Evolutionary conservation across 768 basidiomycete species (phyloP).

Genomic region (Auriscalpium orientale): DNA sequence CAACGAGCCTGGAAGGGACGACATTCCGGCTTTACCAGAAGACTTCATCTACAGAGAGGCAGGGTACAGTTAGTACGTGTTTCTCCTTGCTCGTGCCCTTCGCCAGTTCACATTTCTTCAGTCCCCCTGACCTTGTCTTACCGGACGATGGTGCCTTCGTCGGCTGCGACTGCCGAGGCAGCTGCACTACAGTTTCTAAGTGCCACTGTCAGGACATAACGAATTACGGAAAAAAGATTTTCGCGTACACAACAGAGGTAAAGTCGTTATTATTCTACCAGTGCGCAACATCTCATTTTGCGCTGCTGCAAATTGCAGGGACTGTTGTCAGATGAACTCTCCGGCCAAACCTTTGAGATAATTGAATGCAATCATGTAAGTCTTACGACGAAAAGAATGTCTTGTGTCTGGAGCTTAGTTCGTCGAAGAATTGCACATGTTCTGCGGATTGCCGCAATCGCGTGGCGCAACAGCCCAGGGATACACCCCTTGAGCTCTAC

Average conservation of each 20-base stretch:
- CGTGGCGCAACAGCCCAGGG: slow-evolving; percentile 51
- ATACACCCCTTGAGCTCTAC: slow-evolving; percentile 57
- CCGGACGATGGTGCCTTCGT: slow-evolving; percentile 29
- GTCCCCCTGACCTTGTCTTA: not conserved
- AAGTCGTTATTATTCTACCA: not conserved
- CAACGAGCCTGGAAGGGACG: not conserved
- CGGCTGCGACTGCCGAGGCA: slow-evolving; percentile 34
- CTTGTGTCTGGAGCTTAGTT: not conserved
- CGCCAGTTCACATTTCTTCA: not conserved
- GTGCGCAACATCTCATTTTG: not conserved
- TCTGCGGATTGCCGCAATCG: slow-evolving; percentile 46
- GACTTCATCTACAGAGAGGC: not conserved
- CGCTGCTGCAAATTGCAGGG: slow-evolving; percentile 23
- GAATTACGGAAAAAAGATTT: slow-evolving; percentile 20
- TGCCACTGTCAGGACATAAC: slow-evolving; percentile 47
- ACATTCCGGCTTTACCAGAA: not conserved
- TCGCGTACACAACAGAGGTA: slow-evolving; percentile 38
- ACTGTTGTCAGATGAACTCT: slow-evolving; percentile 40
- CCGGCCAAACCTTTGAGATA: slow-evolving; percentile 34
- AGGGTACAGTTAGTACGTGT: not conserved
- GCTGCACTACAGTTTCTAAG: slow-evolving; percentile 24
- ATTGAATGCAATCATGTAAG: slow-evolving; percentile 62
- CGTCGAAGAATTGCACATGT: slow-evolving; percentile 37
- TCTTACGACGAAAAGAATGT: not conserved
- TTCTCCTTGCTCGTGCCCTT: not conserved